A percentile compares a stretch with the other conserved stretches of the same genome.
Conservation (phyloP, 2,329 filamentous ascomycete species). For the Aureobasidium zeae region DNA sequence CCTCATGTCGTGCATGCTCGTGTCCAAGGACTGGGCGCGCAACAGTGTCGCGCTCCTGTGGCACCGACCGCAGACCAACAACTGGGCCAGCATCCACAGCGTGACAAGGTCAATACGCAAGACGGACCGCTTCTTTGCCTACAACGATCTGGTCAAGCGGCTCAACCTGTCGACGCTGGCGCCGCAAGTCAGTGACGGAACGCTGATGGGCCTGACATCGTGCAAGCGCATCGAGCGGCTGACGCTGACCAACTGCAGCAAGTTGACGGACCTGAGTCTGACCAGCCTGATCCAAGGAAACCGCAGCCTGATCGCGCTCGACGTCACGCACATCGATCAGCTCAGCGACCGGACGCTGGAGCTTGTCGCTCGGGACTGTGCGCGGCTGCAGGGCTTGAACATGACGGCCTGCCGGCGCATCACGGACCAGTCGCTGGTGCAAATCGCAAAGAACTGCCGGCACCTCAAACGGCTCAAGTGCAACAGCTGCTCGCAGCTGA, state of each 20-base stretch:
- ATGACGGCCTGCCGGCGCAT: constrained; percentile 78
- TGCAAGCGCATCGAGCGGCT: constrained; percentile 90
- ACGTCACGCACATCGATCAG: constrained; percentile 71
- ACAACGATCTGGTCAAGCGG: constrained; percentile 81
- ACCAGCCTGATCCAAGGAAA: constrained; percentile 72
- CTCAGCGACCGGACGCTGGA: constrained; percentile 75
- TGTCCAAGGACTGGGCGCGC: constrained; percentile 87
- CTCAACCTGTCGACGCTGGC: constrained; percentile 79
- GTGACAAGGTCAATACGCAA: constrained; percentile 72
- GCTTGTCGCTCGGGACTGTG: constrained; percentile 71
- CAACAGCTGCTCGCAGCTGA: constrained; percentile 80
- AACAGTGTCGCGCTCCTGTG: constrained; percentile 90
- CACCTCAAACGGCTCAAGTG: constrained; percentile 92
- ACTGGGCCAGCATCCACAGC: constrained; percentile 68
- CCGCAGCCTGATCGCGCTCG: constrained; percentile 72
- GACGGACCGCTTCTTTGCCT: constrained; percentile 72
- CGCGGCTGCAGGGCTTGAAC: constrained; percentile 81
- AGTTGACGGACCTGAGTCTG: constrained; percentile 75
- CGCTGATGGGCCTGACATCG: constrained; percentile 66
- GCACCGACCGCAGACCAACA: constrained; percentile 87
- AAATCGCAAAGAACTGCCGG: constrained; percentile 70
- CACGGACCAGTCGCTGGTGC: constrained; percentile 75
- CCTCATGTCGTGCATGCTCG: constrained; percentile 79
- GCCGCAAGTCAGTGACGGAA: constrained; percentile 76
- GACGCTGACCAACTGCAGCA: constrained; percentile 81